A percentile compares a stretch with the other conserved stretches of the same genome.
These are phyloP conservation scores for Candida hispaniensis DNA, from an alignment of 805 yeast genomes.

Conservation along the genomic window DNA sequence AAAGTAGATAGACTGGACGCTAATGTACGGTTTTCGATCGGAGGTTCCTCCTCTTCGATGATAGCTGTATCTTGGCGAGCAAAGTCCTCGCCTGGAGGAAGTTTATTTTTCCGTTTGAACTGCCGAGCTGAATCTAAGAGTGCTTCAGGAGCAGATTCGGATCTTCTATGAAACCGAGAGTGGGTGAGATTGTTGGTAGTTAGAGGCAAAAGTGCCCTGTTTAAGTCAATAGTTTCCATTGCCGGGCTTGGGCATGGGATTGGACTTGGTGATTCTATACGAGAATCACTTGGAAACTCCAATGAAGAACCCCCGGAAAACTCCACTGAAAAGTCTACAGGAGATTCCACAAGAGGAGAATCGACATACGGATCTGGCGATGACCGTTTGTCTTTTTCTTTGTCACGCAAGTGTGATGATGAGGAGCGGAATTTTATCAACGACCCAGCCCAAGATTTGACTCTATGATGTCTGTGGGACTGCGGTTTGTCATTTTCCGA, in stretches of 20 bases:
- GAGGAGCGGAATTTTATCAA: conserved; percentile 23
- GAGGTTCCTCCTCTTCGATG: conserved; percentile 22
- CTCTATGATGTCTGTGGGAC: conserved; percentile 27
- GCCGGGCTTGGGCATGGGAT: too few species aligned
- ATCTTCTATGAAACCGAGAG: conserved; percentile 35
- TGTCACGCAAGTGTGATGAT: not conserved
- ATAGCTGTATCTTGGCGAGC: conserved; percentile 20
- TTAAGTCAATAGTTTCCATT: conserved; percentile 40
- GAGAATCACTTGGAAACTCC: too few species aligned
- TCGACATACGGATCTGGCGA: conserved; percentile 1
- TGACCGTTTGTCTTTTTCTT: conserved; percentile 8
- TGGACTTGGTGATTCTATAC: too few species aligned
- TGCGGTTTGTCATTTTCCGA: conserved; percentile 1
- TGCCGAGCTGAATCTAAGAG: conserved; percentile 20
- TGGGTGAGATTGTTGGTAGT: conserved; percentile 15
- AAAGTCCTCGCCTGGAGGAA: conserved; percentile 15
- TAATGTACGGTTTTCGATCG: conserved; percentile 6
- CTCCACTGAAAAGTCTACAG: too few species aligned
- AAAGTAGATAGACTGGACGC: conserved; percentile 10
- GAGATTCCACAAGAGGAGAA: conserved; percentile 14
- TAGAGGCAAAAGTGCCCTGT: conserved; percentile 37
- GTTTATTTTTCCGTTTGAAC: conserved; percentile 14
- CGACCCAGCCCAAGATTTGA: conserved; percentile 34
- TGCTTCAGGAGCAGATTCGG: conserved; percentile 49
- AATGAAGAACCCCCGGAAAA: too few species aligned